Base-by-base conservation (phyloP, 108 stramenopile genomes). In the Discostella stelligeroides region DNA sequence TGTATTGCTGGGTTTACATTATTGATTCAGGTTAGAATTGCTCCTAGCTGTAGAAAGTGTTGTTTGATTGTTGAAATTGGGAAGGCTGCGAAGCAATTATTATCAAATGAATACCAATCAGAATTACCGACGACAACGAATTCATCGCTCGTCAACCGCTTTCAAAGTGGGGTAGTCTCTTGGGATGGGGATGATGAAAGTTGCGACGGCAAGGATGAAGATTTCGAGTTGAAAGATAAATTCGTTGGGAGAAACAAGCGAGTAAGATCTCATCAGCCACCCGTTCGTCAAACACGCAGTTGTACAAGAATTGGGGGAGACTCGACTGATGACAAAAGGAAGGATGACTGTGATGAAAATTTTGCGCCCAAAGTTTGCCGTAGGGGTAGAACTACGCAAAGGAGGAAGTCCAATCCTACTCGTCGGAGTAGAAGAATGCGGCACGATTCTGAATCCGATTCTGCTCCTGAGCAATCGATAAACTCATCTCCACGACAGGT, bases 21-120 rank as follows among this genome's bases (percentile, higher is more conserved):
- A 14, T 58, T 64, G 18, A 43, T 78, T 5, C 37, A 48, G 18
- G 76, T 78, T 5, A 30, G 49, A 28, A 27, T 78, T 47, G 55
- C 76, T 12, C 76, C 76, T 0, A 72, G 70, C 60, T 72, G 70
- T 47, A 76, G 51, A 47, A 69, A 30, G 60, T 53, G 75, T 57
- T 70, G 68, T 37, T 17, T 69, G 27, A 34, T 69, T 13, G 9
- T 76, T 25, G 65, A 28, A 47, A 58, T 76, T 15, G 25, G 12
- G 14, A 56, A 41, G 27, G 47, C 59, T 7, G 56, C 15, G n/a
- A 17, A 59, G 34, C 34, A 34, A 34, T 5, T 34, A 34, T 34
- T 6, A 34, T 34, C 34, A 6, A 34, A 6, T 34, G 34, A 34
- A 34, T 34, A 6, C 34, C 34, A 34, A 34, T 6, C 34, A 34